phyloP scores from a whole-genome alignment of 331 rosid genomes.

The Quercus lobata region DNA sequence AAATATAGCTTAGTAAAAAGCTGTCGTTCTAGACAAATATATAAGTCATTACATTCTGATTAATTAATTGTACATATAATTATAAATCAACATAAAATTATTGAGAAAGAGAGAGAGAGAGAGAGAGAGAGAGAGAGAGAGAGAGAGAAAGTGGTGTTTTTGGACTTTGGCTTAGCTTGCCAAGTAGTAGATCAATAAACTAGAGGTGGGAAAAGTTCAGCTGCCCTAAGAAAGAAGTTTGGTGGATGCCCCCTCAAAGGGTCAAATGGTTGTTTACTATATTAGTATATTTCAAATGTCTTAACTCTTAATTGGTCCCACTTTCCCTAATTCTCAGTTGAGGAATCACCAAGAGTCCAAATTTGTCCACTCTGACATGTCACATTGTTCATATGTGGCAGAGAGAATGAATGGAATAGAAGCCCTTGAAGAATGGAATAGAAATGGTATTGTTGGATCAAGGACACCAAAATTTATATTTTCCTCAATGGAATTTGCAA shows the following conservation, averaged over 20 bases:
- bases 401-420: slow-evolving; percentile 17
- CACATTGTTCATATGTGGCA: slow-evolving; percentile 25
- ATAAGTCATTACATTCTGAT: background rate
- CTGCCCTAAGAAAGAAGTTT: background rate
- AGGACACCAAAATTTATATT: slow-evolving; percentile 10
- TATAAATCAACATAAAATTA: too few relatives aligned
- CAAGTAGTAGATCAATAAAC: background rate
- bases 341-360: slow-evolving; percentile 2
- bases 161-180: background rate
- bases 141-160: background rate
- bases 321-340: slow-evolving; percentile 5
- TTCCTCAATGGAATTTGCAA: slow-evolving; percentile 22
- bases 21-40: background rate
- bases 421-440: slow-evolving; percentile 11
- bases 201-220: background rate
- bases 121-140: background rate
- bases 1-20: background rate
- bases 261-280: slow-evolving; percentile 25
- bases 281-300: background rate
- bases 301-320: slow-evolving; percentile 1
- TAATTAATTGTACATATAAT: too few relatives aligned
- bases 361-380: slow-evolving; percentile 14
- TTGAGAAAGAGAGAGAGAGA: background rate
- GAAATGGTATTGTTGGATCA: slow-evolving; percentile 24
- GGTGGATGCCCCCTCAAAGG: slow-evolving; percentile 2